Percentiles rank a stretch among this genome's conserved stretches.
Evolutionary conservation across 75 land plant genomes (phyloP).

Genomic region (Selaginella moellendorffii): DNA sequence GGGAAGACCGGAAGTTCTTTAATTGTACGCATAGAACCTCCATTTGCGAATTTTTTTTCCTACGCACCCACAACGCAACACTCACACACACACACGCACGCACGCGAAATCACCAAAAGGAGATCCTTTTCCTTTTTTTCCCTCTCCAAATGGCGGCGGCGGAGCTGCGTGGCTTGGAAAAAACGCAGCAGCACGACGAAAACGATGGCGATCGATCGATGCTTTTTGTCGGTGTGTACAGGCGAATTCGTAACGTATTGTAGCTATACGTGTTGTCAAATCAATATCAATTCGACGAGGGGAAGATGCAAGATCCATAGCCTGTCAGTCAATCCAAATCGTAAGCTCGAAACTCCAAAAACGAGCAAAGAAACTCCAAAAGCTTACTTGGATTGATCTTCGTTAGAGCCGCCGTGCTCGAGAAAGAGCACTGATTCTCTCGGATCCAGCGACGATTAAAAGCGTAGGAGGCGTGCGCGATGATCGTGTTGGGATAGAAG

Average conservation of each 20-base stretch:
- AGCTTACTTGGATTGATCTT: conserved; percentile 7
- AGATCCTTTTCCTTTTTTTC: neutral
- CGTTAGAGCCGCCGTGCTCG: neutral
- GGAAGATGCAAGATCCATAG: neutral
- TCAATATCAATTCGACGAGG: neutral
- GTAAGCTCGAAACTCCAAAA: neutral
- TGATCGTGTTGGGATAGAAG: conserved; percentile 24
- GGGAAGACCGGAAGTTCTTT: no score
- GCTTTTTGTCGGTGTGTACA: no score
- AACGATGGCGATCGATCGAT: no score
- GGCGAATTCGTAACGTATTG: no score
- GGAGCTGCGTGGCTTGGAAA: neutral
- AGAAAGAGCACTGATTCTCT: neutral
- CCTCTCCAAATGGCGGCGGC: no score
- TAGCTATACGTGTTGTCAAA: neutral
- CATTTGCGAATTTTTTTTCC: no score
- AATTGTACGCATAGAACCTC: no score
- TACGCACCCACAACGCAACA: no score
- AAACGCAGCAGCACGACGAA: conserved; percentile 1
- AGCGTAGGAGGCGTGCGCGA: conserved; percentile 33
- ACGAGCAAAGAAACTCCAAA: neutral
- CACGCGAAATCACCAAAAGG: neutral
- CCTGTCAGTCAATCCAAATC: neutral
- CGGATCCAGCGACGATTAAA: conserved; percentile 35
- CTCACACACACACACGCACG: no score